A percentile compares a stretch with the other conserved stretches of the same genome.
These are phyloP conservation scores for Tephrocybe sp. DNA, from an alignment of 768 basidiomycete species.

Conservation along the genomic window DNA sequence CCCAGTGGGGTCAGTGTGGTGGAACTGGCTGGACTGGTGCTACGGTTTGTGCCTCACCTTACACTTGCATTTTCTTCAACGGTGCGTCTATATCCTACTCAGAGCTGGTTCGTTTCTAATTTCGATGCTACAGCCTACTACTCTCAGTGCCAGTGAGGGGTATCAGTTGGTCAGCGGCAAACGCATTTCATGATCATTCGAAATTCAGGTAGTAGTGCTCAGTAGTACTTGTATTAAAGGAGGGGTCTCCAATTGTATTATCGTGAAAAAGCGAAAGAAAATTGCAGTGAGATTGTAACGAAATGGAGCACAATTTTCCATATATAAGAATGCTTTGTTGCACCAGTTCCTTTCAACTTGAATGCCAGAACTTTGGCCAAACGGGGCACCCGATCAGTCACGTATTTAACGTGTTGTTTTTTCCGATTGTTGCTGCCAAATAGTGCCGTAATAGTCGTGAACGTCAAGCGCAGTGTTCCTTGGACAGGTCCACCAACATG, in stretches of 20 bases:
- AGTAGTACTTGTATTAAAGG: too few relatives aligned
- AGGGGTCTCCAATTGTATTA: too few relatives aligned
- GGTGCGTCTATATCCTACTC: background rate
- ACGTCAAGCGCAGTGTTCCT: background rate
- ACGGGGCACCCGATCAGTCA: background rate
- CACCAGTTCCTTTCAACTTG: background rate
- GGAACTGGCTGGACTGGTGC: background rate
- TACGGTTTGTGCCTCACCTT: background rate
- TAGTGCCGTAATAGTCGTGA: background rate
- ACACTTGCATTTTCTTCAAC: background rate
- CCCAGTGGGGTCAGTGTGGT: background rate
- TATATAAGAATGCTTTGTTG: too few relatives aligned
- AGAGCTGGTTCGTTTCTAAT: background rate
- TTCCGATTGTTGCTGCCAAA: background rate
- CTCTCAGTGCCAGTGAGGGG: background rate
- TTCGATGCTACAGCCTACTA: background rate
- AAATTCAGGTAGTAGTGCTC: too few relatives aligned
- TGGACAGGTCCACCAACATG: slow-evolving; percentile 11
- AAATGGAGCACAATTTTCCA: too few relatives aligned
- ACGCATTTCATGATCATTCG: background rate
- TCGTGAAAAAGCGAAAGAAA: too few relatives aligned
- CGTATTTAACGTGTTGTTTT: slow-evolving; percentile 2
- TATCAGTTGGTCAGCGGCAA: background rate
- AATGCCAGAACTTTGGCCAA: background rate
- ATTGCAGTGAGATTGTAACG: too few relatives aligned